These are phyloP conservation scores for Pseudogymnoascus sp. DNA, from an alignment of 2,329 filamentous ascomycete genomes.

Conservation along the genomic window DNA sequence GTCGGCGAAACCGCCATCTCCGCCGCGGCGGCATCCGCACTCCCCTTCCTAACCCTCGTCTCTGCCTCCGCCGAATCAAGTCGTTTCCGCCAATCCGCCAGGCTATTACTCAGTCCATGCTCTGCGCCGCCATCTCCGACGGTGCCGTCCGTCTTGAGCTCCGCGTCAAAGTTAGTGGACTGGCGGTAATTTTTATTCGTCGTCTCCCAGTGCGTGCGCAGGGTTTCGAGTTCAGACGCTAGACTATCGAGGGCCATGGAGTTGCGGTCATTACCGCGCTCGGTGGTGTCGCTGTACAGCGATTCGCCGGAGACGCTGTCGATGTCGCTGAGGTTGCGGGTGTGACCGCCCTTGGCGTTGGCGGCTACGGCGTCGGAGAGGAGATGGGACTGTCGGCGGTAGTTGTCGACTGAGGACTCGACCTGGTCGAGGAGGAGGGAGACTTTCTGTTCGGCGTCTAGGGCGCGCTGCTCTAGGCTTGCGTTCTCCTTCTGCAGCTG, in stretches of 20 bases:
- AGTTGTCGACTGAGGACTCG: conserved; percentile 87
- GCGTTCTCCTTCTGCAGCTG: conserved; percentile 76
- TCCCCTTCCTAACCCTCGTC: conserved; percentile 20
- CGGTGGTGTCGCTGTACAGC: conserved; percentile 36
- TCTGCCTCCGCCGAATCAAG: conserved; percentile 47
- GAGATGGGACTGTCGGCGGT: conserved; percentile 67
- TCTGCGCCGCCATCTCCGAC: conserved; percentile 36
- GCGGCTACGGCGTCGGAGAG: conserved; percentile 33
- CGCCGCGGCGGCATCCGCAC: not conserved
- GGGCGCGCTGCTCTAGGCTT: conserved; percentile 72
- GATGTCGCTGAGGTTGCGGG: conserved; percentile 28
- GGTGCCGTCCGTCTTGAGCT: conserved; percentile 28
- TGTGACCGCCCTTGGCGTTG: conserved; percentile 23
- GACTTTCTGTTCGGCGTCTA: conserved; percentile 88
- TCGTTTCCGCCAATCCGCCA: conserved; percentile 74
- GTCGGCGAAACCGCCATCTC: not conserved
- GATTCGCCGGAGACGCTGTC: conserved; percentile 57
- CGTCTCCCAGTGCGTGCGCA: conserved; percentile 88
- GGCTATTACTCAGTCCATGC: conserved; percentile 55
- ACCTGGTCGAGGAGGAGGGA: conserved; percentile 90
- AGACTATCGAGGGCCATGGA: conserved; percentile 78
- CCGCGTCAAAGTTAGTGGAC: conserved; percentile 73
- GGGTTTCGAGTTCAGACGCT: conserved; percentile 82
- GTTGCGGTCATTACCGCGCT: conserved; percentile 50
- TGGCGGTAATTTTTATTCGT: conserved; percentile 92